Evolutionary conservation across 1,139 yeast species (phyloP), one percentile per base, ranked within the genome.

Genomic region (Pichia sp.): DNA sequence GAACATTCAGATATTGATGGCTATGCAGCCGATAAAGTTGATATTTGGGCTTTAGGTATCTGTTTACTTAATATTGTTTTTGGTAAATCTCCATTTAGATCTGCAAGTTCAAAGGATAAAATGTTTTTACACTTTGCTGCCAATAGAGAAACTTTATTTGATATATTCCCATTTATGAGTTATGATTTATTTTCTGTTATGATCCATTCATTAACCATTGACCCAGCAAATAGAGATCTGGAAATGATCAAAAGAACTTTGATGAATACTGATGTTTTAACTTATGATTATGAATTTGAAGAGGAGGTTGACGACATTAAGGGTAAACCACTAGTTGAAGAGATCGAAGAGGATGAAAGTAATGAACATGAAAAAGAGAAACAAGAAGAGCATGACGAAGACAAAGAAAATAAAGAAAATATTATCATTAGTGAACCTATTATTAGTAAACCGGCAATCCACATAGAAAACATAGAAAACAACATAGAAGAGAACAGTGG

Each of bases 31-130:
- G 82, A 86, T 29, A 87, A 87, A 68, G 87, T 87, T 49, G 99
- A 93, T 70, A 75, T 91, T 53, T 93, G 99, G 99, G 84, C 97
- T 1, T 72, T 88, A 56, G 99, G 98, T 27, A 84, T 91, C 59
- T 87, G 90, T 53, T 74, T 93, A 56, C 73, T 93, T 62, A 91
- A 95, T 60, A 75, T 89, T 55, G 86, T 93, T 33, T 93, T 91
- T 72, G 95, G 88, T 53, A 86, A 91, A 65, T 88, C 89, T 67
- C 98, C 98, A 2, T 93, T 93, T 68, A 78, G 75, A 58, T 84
- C 84, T 18, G 98, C 98, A 4, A 83, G 85, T 63, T 83, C 84
- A 61, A 79, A 86, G 33, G 99, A 93, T 69, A 89, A 88, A 65
- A 73, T 95, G 52, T 93, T 90, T 67, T 72, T 87, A 61, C 95